A percentile compares a stretch with the other conserved stretches of the same genome.
These are phyloP conservation scores for Backusella morwellensis DNA, from an alignment of 192 early-diverging fungal species.

Conservation along the genomic window DNA sequence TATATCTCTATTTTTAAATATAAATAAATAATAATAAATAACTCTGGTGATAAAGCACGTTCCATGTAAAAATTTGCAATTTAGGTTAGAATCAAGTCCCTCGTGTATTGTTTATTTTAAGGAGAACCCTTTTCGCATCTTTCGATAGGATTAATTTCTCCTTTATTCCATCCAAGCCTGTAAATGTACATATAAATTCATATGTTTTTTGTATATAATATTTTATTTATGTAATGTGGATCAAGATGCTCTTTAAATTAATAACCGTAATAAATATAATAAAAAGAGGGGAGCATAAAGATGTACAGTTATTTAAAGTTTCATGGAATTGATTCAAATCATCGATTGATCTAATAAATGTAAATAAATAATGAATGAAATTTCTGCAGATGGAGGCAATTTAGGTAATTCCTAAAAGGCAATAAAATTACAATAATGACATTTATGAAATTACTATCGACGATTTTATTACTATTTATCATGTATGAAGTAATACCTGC, in stretches of 20 bases:
- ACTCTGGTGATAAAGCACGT: conserved; percentile 1
- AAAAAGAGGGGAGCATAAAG: background rate
- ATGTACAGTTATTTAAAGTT: background rate
- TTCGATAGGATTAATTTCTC: background rate
- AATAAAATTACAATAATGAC: background rate
- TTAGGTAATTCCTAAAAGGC: background rate
- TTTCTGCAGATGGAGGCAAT: background rate
- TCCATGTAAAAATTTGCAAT: background rate
- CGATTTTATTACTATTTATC: background rate
- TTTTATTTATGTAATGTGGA: background rate
- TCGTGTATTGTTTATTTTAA: conserved; percentile 5
- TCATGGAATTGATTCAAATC: background rate
- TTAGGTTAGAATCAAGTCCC: background rate
- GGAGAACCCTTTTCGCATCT: background rate
- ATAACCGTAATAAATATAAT: background rate
- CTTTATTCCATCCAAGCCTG: background rate
- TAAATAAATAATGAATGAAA: background rate
- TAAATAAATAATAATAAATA: background rate
- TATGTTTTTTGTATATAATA: background rate
- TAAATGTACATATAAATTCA: background rate
- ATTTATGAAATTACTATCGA: background rate
- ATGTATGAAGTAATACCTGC: background rate
- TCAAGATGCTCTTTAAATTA: background rate
- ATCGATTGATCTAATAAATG: background rate
- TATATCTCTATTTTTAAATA: background rate